phyloP scores from a whole-genome alignment of 495 filamentous ascomycete genomes.

The Pseudevernia furfuracea region DNA sequence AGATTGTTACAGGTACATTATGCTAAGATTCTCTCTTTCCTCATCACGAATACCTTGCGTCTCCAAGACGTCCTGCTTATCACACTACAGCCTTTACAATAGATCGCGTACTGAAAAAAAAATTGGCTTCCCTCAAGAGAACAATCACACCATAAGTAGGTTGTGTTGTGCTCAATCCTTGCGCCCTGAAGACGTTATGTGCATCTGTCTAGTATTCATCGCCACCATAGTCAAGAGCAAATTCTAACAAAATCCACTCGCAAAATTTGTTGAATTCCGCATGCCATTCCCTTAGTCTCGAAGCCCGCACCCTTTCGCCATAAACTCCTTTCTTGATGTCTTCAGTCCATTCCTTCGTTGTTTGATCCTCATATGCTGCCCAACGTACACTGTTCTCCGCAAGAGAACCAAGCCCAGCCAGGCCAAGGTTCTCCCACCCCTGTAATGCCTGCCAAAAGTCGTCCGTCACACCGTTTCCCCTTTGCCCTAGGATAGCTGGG shows the following conservation, averaged over 20 bases:
- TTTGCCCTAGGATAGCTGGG: constrained; percentile 72
- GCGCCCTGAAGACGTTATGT: not conserved
- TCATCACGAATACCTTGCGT: not conserved
- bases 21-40: not conserved
- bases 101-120: not conserved
- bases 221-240: constrained; percentile 48
- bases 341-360: constrained; percentile 55
- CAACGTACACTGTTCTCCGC: constrained; percentile 89
- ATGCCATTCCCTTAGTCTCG: constrained; percentile 68
- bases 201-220: constrained; percentile 22
- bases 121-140: not conserved
- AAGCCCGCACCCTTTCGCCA: constrained; percentile 64
- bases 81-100: not conserved
- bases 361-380: constrained; percentile 79
- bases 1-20: not conserved
- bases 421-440: constrained; percentile 74
- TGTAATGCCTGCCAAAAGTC: constrained; percentile 91
- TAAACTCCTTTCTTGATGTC: constrained; percentile 65
- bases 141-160: not conserved
- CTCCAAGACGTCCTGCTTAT: not conserved
- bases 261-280: constrained; percentile 84
- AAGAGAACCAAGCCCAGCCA: constrained; percentile 68
- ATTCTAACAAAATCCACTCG: constrained; percentile 79
- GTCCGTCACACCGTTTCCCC: constrained; percentile 67
- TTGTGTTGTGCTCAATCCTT: not conserved